Conservation (phyloP, 192 early-diverging fungal species). For the Coemansia sp. region DNA sequence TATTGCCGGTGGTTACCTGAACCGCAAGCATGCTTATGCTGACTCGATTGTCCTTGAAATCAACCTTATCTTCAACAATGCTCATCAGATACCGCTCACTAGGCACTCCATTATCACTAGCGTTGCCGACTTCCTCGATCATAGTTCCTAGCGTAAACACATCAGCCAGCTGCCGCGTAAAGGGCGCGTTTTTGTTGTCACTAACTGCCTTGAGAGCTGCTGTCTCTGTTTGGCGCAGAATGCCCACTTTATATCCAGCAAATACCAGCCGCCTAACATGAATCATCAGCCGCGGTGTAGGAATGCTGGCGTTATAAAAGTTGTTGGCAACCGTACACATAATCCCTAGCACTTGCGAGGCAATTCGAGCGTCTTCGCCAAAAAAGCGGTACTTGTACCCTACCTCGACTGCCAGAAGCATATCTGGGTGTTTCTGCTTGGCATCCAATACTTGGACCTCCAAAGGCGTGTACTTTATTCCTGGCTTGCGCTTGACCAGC, state of each 20-base stretch:
- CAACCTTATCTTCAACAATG: constrained; percentile 60
- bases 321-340: constrained; percentile 75
- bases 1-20: constrained; percentile 83
- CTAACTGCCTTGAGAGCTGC: constrained; percentile 80
- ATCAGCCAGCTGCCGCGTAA: constrained; percentile 75
- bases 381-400: constrained; percentile 96
- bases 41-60: constrained; percentile 12
- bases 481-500: constrained; percentile 34
- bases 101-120: constrained; percentile 60
- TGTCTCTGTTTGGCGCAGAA: constrained; percentile 80
- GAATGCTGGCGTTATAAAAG: constrained; percentile 79
- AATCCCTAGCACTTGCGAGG: constrained; percentile 74
- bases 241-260: constrained; percentile 82
- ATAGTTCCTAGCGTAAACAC: constrained; percentile 87
- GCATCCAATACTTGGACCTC: constrained; percentile 79
- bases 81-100: constrained; percentile 80
- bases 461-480: constrained; percentile 70
- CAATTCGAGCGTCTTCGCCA: constrained; percentile 81
- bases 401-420: constrained; percentile 81
- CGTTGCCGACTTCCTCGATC: constrained; percentile 77
- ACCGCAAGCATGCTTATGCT: constrained; percentile 78
- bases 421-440: constrained; percentile 67
- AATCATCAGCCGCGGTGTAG: constrained; percentile 70
- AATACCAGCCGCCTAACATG: constrained; percentile 80
- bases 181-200: constrained; percentile 69